Evolutionary conservation across 78 protist species (phyloP), one percentile per base, ranked within the genome.

Genomic region (Polysphondylium violaceum): DNA sequence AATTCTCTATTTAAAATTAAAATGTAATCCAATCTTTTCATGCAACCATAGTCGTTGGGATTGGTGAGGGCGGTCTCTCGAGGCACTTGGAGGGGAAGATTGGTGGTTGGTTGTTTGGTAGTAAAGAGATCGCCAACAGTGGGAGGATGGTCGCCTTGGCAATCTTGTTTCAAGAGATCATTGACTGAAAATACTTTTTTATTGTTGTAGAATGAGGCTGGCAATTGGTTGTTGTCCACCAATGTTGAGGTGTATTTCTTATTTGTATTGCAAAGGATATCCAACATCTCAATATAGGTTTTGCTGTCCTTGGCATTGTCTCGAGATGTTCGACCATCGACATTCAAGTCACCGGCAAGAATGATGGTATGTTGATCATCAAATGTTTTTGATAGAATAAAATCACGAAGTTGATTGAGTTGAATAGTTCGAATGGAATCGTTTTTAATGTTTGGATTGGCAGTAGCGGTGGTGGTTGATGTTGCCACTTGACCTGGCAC

Each of bases 291-390:
- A 0, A 29, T 5, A 43, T 83, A 83, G 5, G 75, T 65, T 25
- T 35, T 44, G 11, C 60, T n/a, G 43, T 67, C 88, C 33, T 29
- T 59, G 31, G 58, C 72, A 19, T 50, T 25, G 17, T 53, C 60
- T 27, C 68, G 47, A 21, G 89, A 64, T 9, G 17, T 58, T 71
- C 79, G 67, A n/a, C 67, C 74, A 74, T 83, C 68, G 0, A 83
- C 91, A 44, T 83, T 83, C 67, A 83, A 44, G 43, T 83, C 91
- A 21, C 91, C 91, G 0, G 91, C 91, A 29, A 83, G 23, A 4
- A 83, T 36, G 6, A 83, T 58, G 3, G 68, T 47, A 5, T 73
- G 40, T 41, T 27, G 16, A 43, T 83, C 91, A 9, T 40, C 19
- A 25, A 3, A 50, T 0, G 79, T 83, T 67, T 56, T 83, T 16